A percentile compares a stretch with the other conserved stretches of the same genome.
Conservation (phyloP, 1,284 basidiomycete species). For the Chalciporus sp. region DNA sequence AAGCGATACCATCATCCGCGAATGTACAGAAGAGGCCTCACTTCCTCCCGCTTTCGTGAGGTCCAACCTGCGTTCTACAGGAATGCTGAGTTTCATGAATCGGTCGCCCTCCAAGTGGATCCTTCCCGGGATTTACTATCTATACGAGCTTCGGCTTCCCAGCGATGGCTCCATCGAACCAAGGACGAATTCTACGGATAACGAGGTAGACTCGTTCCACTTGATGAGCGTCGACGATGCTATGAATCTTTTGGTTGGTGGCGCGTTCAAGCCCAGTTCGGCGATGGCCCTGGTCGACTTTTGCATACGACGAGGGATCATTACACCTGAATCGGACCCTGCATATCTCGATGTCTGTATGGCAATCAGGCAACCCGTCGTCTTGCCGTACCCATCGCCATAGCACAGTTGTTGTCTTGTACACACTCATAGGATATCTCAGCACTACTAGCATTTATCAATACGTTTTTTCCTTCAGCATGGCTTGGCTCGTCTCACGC, state of each 20-base stretch:
- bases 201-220: slow-evolving; percentile 46
- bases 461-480: not conserved
- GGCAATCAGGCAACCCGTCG: slow-evolving; percentile 18
- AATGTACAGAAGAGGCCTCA: slow-evolving; percentile 44
- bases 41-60: slow-evolving; percentile 38
- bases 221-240: slow-evolving; percentile 40
- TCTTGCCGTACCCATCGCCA: slow-evolving; percentile 24
- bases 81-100: slow-evolving; percentile 42
- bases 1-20: slow-evolving; percentile 39
- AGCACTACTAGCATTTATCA: not conserved
- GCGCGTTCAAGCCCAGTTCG: slow-evolving; percentile 56
- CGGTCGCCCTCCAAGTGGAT: slow-evolving; percentile 44
- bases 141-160: slow-evolving; percentile 44
- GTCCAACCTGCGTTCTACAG: slow-evolving; percentile 33
- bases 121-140: slow-evolving; percentile 45
- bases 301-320: slow-evolving; percentile 49
- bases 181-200: slow-evolving; percentile 39
- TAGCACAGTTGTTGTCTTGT: not conserved
- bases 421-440: not conserved
- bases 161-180: slow-evolving; percentile 36
- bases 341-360: slow-evolving; percentile 40
- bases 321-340: slow-evolving; percentile 47
- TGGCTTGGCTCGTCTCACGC: no score
- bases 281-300: slow-evolving; percentile 57
- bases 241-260: slow-evolving; percentile 40